Evolutionary conservation across 345 rosid species (phyloP).

Genomic region (Draba incana): DNA sequence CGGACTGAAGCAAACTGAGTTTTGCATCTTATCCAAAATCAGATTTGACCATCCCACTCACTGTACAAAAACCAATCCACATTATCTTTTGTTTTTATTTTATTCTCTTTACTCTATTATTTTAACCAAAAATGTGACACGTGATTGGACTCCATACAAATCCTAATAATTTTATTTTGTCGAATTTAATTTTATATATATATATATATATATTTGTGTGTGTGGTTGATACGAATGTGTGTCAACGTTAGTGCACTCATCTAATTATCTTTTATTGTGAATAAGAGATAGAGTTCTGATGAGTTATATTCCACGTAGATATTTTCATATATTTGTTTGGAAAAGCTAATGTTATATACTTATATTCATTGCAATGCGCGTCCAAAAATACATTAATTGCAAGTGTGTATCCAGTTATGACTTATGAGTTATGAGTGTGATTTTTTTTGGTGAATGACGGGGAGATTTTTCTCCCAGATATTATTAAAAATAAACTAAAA

Average conservation of each 20-base stretch:
- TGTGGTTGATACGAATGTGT: slow-evolving; percentile 23
- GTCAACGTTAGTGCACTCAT: slow-evolving; percentile 17
- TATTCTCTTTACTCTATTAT: slow-evolving; percentile 21
- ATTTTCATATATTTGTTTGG: slow-evolving; percentile 1
- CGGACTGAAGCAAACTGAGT: slow-evolving; percentile 20
- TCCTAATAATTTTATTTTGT: background rate
- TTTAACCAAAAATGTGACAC: background rate
- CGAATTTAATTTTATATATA: background rate
- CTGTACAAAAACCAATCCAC: slow-evolving; percentile 31
- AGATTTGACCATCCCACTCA: slow-evolving; percentile 43
- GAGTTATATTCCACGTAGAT: slow-evolving; percentile 1
- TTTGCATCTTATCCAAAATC: slow-evolving; percentile 39
- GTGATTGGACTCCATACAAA: slow-evolving; percentile 29
- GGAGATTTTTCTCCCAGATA: too few relatives aligned
- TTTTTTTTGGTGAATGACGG: too few relatives aligned
- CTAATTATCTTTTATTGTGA: background rate
- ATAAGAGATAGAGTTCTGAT: background rate
- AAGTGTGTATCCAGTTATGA: background rate
- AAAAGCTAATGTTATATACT: slow-evolving; percentile 19
- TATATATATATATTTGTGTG: background rate
- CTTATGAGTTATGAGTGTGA: background rate
- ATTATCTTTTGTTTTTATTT: slow-evolving; percentile 25
- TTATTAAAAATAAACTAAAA: too few relatives aligned
- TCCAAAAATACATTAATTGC: background rate
- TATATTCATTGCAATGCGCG: slow-evolving; percentile 16